Evolutionary conservation across 331 rosid genomes (phyloP).

Genomic region (Pyrus hybrid): DNA sequence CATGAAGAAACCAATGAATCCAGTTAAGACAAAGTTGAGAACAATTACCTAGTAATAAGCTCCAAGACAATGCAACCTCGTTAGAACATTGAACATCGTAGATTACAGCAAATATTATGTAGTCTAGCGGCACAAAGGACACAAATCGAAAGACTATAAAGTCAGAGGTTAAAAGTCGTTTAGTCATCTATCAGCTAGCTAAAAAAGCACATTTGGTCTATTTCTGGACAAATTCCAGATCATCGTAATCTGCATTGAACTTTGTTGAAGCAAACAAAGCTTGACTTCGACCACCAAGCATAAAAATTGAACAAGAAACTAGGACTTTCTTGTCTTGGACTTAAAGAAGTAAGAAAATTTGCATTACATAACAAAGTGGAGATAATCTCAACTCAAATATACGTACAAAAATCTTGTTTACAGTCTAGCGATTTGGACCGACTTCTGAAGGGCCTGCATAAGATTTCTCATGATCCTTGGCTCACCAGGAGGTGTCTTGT

Average conservation of each 20-base stretch:
- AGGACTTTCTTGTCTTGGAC: background rate
- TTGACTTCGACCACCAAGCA: background rate
- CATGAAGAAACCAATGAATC: too few relatives aligned
- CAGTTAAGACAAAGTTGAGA: background rate
- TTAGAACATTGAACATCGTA: background rate
- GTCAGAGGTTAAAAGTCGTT: background rate
- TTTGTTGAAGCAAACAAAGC: background rate
- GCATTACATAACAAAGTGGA: background rate
- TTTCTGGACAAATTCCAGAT: background rate
- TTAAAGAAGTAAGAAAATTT: background rate
- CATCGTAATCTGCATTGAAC: background rate
- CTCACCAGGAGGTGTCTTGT: constrained; percentile 69
- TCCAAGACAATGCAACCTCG: background rate
- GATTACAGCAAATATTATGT: background rate
- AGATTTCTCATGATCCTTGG: constrained; percentile 94
- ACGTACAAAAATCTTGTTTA: constrained; percentile 7
- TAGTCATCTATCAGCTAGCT: background rate
- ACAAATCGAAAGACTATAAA: background rate
- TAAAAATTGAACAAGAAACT: background rate
- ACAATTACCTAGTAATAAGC: background rate
- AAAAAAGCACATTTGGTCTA: background rate
- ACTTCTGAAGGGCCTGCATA: constrained; percentile 66
- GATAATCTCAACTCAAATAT: background rate
- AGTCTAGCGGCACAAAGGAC: background rate
- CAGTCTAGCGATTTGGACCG: constrained; percentile 63